phyloP scores from a whole-genome alignment of 306 rosid species.

The Senna tora region DNA sequence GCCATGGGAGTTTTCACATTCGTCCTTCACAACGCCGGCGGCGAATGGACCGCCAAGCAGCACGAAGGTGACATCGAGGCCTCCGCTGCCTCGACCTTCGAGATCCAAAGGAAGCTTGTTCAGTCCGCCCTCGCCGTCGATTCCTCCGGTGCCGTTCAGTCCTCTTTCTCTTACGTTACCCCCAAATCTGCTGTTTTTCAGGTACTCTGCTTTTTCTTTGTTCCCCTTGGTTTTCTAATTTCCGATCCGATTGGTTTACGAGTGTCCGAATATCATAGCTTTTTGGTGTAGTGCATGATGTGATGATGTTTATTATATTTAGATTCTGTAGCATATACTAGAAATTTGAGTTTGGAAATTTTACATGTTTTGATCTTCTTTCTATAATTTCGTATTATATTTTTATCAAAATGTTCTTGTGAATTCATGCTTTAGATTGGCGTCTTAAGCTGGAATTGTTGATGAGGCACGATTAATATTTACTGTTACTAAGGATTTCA shows the following conservation, averaged over 20 bases:
- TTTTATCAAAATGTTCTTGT: neutral
- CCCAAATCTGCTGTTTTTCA: constrained; percentile 81
- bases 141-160: constrained; percentile 73
- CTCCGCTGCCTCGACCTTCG: constrained; percentile 61
- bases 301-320: neutral
- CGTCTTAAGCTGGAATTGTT: neutral
- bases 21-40: constrained; percentile 62
- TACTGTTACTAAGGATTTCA: neutral
- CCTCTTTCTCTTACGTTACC: constrained; percentile 67
- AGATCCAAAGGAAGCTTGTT: constrained; percentile 81
- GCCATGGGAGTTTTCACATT: constrained; percentile 89
- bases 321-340: neutral
- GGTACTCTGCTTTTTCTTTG: constrained; percentile 45
- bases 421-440: neutral
- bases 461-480: neutral
- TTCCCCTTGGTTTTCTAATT: neutral
- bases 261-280: neutral
- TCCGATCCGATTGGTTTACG: neutral
- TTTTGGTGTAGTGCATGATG: neutral
- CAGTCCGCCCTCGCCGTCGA: constrained; percentile 66
- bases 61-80: constrained; percentile 74
- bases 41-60: constrained; percentile 78
- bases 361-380: neutral
- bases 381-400: neutral
- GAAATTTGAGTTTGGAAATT: neutral